Evolutionary conservation across 129 eudicot species (phyloP).

Genomic region (Helianthus annuus): DNA sequence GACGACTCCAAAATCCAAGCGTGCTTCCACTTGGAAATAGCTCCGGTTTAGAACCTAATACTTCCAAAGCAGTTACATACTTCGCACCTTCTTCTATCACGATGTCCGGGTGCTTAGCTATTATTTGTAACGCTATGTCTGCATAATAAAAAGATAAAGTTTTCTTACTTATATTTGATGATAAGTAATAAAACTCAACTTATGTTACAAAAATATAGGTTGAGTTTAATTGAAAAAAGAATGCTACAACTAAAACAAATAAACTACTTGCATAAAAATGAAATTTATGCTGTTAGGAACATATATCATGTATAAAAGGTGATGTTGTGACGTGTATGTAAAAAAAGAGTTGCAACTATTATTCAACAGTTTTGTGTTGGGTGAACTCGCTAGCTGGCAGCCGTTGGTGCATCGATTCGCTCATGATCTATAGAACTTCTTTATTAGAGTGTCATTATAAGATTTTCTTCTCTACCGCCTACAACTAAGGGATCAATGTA

Average conservation of each 20-base stretch:
- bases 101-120: not conserved
- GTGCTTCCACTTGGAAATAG: slow-evolving; percentile 16
- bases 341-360: too few species aligned
- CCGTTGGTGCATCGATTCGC: too few species aligned
- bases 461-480: too few species aligned
- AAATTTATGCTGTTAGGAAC: too few species aligned
- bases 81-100: slow-evolving; percentile 3
- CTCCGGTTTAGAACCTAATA: slow-evolving; percentile 12
- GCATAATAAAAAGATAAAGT: not conserved
- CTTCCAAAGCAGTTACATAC: slow-evolving; percentile 1
- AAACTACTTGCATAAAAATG: not conserved
- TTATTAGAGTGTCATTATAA: too few species aligned
- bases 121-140: slow-evolving; percentile 18
- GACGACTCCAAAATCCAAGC: slow-evolving; percentile 20
- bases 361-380: too few species aligned
- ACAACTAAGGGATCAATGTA: too few species aligned
- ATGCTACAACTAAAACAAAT: not conserved
- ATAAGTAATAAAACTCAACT: not conserved
- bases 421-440: too few species aligned
- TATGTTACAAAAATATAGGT: not conserved
- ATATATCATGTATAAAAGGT: too few species aligned
- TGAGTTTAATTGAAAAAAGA: not conserved
- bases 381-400: too few species aligned
- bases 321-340: too few species aligned
- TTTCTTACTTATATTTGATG: too few species aligned